Evolutionary conservation across 768 basidiomycete species (phyloP).

Genomic region (Sistotremastrum suecicum): DNA sequence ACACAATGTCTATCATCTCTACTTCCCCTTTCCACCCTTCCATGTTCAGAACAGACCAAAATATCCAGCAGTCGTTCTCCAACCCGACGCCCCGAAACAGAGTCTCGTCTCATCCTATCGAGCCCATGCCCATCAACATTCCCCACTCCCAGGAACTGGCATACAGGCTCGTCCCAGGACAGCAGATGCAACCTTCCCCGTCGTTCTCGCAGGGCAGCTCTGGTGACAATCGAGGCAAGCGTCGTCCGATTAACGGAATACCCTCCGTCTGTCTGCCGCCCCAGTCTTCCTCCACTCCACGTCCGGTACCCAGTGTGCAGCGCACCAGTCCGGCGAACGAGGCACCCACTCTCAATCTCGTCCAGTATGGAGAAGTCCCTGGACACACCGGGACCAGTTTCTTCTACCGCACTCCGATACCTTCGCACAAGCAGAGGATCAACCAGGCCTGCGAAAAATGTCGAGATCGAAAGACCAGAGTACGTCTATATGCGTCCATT

Average conservation of each 20-base stretch:
- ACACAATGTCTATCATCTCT: too few species aligned
- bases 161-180: too few species aligned
- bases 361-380: not conserved
- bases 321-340: not conserved
- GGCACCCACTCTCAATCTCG: not conserved
- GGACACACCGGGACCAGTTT: not conserved
- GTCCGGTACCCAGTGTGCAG: not conserved
- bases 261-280: not conserved
- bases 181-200: too few species aligned
- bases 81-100: too few species aligned
- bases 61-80: too few species aligned
- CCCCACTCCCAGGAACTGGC: too few species aligned
- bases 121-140: too few species aligned
- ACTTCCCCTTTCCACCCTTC: too few species aligned
- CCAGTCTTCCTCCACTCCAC: not conserved
- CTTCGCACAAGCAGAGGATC: slow-evolving; percentile 26
- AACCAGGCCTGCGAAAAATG: slow-evolving; percentile 45
- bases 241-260: not conserved
- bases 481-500: slow-evolving; percentile 10
- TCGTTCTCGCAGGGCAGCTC: too few species aligned
- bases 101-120: too few species aligned
- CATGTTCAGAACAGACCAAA: too few species aligned
- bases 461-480: slow-evolving; percentile 44
- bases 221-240: too few species aligned
- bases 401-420: slow-evolving; percentile 6